Evolutionary conservation across 2,329 filamentous ascomycete species (phyloP).

Genomic region (Botrytis porri): DNA sequence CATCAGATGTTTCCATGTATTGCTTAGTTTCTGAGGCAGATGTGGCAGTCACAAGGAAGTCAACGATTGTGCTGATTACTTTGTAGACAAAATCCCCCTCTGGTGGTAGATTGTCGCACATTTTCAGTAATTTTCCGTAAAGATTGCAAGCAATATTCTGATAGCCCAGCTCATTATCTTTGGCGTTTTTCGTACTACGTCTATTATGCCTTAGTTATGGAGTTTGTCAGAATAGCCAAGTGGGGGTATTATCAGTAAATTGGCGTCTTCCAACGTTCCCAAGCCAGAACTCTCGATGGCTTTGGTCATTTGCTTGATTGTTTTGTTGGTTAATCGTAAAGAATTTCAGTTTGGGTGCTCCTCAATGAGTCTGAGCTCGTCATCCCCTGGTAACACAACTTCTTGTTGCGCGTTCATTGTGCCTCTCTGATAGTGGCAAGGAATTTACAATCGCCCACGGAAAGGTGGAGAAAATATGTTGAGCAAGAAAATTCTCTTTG

Average conservation of each 20-base stretch:
- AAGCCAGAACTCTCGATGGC: neutral
- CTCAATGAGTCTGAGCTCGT: neutral
- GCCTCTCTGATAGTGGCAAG: neutral
- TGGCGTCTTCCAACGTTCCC: neutral
- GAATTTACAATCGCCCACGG: neutral
- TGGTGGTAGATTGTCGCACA: too few relatives aligned
- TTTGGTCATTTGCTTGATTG: neutral
- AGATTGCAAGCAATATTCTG: neutral
- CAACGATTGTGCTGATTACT: too few relatives aligned
- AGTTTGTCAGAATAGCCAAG: neutral
- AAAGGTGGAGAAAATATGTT: neutral
- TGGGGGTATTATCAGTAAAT: neutral
- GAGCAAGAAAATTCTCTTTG: too few relatives aligned
- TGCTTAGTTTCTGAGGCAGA: too few relatives aligned
- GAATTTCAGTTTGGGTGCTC: neutral
- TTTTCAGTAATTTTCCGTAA: too few relatives aligned
- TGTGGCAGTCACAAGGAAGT: too few relatives aligned
- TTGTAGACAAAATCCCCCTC: too few relatives aligned
- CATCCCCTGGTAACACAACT: neutral
- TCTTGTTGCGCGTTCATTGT: rapidly evolving
- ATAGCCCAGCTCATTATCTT: neutral
- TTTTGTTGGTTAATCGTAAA: neutral
- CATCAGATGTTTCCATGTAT: too few relatives aligned
- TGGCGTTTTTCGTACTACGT: neutral
- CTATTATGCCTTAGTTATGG: neutral